These are phyloP conservation scores for Coniochaeta prunicola DNA, from an alignment of 2,329 filamentous ascomycete species.

Conservation along the genomic window DNA sequence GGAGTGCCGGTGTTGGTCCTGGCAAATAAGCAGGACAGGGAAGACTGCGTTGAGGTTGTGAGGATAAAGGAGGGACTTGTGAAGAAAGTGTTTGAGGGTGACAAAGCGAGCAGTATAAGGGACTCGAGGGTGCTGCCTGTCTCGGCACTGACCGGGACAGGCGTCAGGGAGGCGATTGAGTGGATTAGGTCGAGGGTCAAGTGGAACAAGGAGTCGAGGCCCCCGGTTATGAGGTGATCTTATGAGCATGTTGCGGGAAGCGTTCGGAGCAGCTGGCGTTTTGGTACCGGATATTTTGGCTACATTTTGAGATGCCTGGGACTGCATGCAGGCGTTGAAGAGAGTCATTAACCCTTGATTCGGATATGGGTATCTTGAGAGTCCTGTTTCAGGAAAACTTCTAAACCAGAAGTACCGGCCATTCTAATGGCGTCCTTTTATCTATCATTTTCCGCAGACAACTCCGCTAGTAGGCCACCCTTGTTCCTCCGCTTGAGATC, in stretches of 20 bases:
- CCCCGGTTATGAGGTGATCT: constrained; percentile 80
- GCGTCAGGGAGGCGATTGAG: constrained; percentile 92
- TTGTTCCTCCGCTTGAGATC: constrained; percentile 73
- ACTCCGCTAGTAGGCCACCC: constrained; percentile 70
- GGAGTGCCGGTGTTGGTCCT: constrained; percentile 88
- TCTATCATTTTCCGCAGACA: constrained; percentile 79
- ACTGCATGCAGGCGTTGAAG: background rate
- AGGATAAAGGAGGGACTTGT: constrained; percentile 95
- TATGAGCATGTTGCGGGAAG: background rate
- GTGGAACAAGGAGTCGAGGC: constrained; percentile 92
- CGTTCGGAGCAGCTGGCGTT: background rate
- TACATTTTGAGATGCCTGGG: background rate
- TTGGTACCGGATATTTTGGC: background rate
- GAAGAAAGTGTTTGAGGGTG: constrained; percentile 90
- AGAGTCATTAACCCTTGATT: background rate
- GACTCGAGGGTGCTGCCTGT: constrained; percentile 89
- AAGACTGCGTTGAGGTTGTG: constrained; percentile 96
- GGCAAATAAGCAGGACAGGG: constrained; percentile 95
- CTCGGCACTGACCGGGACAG: constrained; percentile 80
- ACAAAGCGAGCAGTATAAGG: constrained; percentile 76
- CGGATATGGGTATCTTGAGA: constrained; percentile 28
- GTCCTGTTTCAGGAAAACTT: background rate
- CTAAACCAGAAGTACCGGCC: constrained; percentile 1
- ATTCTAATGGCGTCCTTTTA: constrained; percentile 26
- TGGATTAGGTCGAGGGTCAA: constrained; percentile 88